Evolutionary conservation across 2,329 filamentous ascomycete genomes (phyloP).

Genomic region (Pezicula rhizophila): DNA sequence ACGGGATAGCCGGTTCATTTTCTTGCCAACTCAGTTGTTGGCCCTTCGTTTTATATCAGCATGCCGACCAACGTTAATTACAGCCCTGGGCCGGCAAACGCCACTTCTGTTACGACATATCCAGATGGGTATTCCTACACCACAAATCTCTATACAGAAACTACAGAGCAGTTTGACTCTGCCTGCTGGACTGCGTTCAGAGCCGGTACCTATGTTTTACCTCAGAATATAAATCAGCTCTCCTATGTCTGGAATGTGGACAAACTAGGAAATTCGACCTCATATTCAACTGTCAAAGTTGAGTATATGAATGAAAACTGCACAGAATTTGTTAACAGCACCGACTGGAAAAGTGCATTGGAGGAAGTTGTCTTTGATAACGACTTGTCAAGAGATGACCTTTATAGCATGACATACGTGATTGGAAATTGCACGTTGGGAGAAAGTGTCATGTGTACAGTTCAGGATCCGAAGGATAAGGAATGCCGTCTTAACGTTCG

Average conservation of each 20-base stretch:
- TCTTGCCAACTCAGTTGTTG: conserved; percentile 17
- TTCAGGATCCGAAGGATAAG: conserved; percentile 3
- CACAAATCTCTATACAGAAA: neutral
- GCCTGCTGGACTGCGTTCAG: conserved; percentile 14
- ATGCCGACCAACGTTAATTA: conserved; percentile 7
- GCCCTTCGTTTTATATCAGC: conserved; percentile 13
- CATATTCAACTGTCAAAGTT: conserved; percentile 9
- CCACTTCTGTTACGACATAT: too few relatives aligned
- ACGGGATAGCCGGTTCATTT: conserved; percentile 14
- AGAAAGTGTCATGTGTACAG: neutral
- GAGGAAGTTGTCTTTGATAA: neutral
- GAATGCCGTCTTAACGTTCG: conserved; percentile 15
- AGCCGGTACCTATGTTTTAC: conserved; percentile 8
- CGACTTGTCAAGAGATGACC: neutral
- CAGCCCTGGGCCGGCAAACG: neutral
- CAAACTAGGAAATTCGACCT: conserved; percentile 6
- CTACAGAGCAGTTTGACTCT: neutral
- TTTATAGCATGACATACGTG: neutral
- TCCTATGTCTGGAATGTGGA: neutral
- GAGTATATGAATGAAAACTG: conserved; percentile 6
- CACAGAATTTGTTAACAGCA: conserved; percentile 2
- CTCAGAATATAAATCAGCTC: conserved; percentile 1
- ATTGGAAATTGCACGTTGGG: conserved; percentile 4
- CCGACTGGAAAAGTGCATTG: neutral
- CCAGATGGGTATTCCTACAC: neutral